Conservation (phyloP, 768 basidiomycete species). For the Lentinula boryana region DNA sequence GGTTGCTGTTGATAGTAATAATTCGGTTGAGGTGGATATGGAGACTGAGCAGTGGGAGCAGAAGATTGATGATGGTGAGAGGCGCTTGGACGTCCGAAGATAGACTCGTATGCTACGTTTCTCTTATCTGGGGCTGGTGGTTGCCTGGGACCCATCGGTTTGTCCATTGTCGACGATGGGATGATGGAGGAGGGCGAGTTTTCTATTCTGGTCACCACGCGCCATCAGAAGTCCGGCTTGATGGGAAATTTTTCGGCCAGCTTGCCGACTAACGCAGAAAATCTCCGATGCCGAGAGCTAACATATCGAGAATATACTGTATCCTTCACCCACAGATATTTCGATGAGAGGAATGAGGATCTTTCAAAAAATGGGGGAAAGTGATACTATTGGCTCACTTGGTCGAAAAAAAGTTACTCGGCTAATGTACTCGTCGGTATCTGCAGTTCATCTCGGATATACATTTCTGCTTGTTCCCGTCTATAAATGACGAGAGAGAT, state of each 20-base stretch:
- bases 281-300: too few relatives aligned
- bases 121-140: constrained; percentile 58
- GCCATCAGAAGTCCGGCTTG: not conserved
- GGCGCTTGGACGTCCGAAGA: constrained; percentile 74
- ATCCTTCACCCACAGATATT: too few relatives aligned
- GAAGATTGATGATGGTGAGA: constrained; percentile 40
- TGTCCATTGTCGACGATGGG: constrained; percentile 31
- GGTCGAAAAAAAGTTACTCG: too few relatives aligned
- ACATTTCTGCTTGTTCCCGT: too few relatives aligned
- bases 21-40: constrained; percentile 17
- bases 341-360: too few relatives aligned
- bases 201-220: constrained; percentile 5
- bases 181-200: not conserved
- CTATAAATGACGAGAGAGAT: too few relatives aligned
- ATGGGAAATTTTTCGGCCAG: not conserved
- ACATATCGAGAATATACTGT: too few relatives aligned
- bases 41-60: constrained; percentile 10
- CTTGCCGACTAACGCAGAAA: not conserved
- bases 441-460: too few relatives aligned
- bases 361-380: too few relatives aligned
- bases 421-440: too few relatives aligned
- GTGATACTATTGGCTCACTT: too few relatives aligned
- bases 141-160: constrained; percentile 52
- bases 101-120: constrained; percentile 77
- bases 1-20: constrained; percentile 17